Base-by-base conservation (phyloP, 352 stramenopile genomes). In the Phytophthora idaei region DNA sequence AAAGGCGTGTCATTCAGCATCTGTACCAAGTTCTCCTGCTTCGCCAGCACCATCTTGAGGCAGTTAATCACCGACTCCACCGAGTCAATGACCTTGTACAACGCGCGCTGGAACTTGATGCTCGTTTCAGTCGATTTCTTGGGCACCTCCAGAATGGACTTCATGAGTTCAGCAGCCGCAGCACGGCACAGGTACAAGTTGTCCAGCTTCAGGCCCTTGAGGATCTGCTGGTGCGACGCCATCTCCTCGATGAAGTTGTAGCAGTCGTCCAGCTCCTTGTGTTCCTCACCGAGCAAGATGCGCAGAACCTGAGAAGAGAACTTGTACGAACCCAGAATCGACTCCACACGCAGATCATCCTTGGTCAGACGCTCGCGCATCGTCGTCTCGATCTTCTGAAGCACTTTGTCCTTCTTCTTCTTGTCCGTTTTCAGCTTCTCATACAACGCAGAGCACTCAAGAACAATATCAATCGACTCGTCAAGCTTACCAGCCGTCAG, bases 161-260 rank as follows among this genome's bases (percentile, higher is more conserved):
- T 95, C 87, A 95, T 95, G 41, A 95, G 44, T 34, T 95, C 85
- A 11, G 87, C 83, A 42, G 69, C 79, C 4, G 77, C 71, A 28
- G 85, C 73, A 47, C 85, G 85, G 46, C 81, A 92, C 54, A 89
- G 53, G 36, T 95, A 83, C 37, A 95, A 45, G 34, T 81, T 89
- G 44, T 83, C 87, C 25, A 95, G 62, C 50, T 95, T 95, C 34
- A 95, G 67, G 10, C 83, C 85, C 71, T 92, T 90, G 11, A 95
- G 57, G 32, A 92, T 79, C 27, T 84, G 76, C 68, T 93, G 86
- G 55, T 89, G 82, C 9, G 81, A 71, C 9, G 75, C 87, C 80
- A 89, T 82, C 50, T 95, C 87, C 62, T 95, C 87, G 12, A 93
- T 93, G 51, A 95, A 95, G 46, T 86, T 81, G 63, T 90, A 95